These are phyloP conservation scores for Asterophora lycoperdoides DNA, from an alignment of 768 basidiomycete species.

Conservation along the genomic window DNA sequence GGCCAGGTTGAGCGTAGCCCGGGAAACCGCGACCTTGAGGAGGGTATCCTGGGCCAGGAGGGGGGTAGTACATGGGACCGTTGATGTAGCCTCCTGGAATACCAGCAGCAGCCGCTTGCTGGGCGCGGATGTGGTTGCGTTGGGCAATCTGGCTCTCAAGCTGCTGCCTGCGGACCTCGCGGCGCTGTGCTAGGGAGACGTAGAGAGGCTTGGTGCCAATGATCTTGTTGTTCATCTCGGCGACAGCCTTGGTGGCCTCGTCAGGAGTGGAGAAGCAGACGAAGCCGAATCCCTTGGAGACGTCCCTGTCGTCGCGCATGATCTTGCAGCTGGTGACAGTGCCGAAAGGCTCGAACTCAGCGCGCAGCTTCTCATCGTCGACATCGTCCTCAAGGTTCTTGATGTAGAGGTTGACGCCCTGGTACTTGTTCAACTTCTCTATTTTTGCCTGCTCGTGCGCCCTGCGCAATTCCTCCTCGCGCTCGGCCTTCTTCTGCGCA, in stretches of 20 bases:
- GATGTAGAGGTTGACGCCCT: constrained; percentile 99
- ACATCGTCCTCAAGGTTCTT: constrained; percentile 99
- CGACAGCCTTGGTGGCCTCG: constrained; percentile 98
- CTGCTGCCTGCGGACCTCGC: constrained; percentile 96
- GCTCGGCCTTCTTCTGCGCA: constrained; percentile 98
- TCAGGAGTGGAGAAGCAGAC: constrained; percentile 98
- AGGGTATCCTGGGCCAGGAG: constrained; percentile 76
- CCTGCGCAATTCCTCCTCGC: constrained; percentile 91
- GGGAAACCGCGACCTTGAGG: constrained; percentile 76
- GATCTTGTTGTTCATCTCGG: constrained; percentile 99
- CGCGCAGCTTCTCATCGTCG: constrained; percentile 94
- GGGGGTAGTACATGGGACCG: constrained; percentile 83
- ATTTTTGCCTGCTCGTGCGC: constrained; percentile 94
- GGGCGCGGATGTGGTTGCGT: constrained; percentile 94
- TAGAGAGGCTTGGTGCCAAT: constrained; percentile 98
- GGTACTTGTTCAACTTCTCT: constrained; percentile 97
- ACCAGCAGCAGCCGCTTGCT: constrained; percentile 87
- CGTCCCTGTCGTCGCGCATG: constrained; percentile 94
- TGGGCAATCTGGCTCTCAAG: constrained; percentile 98
- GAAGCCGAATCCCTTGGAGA: constrained; percentile 96
- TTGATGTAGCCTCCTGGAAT: constrained; percentile 82
- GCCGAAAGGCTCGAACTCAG: constrained; percentile 96
- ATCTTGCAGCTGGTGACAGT: constrained; percentile 98
- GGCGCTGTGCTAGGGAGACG: constrained; percentile 96
- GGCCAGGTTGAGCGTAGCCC: constrained; percentile 79